Evolutionary conservation across 73 alveolate species (phyloP), one percentile per base, ranked within the genome.

Genomic region (Effrenium voratum): DNA sequence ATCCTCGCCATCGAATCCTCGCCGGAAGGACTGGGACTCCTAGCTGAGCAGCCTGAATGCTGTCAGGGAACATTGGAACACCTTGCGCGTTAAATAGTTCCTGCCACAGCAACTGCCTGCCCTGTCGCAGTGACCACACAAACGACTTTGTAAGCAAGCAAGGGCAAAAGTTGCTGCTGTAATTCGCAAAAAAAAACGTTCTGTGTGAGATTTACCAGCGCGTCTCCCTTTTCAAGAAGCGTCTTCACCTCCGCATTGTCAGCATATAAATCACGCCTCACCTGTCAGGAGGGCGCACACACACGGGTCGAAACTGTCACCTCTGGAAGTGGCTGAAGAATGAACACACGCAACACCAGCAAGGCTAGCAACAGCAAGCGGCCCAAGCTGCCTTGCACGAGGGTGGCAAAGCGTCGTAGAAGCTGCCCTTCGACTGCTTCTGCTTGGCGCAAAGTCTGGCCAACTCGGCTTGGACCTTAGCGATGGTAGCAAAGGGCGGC

Each of bases 61-160:
- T 3, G 5, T 2, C 40, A 43, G 13, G 80, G 59, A 84, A 84
- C 93, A 84, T 84, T 13, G 93, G 93, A n/a, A 84, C 44, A 10
- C 93, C 93, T 45, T 85, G 93, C 0, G 93, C 93, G 44, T 85
- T 85, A 40, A 59, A 57, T 2, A 57, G 81, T 32, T 85, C 93
- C 60, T 82, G 93, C 93, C 93, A 82, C 6, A 57, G 3, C 26
- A 82, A 5, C 2, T 57, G 93, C 5, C 93, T 32, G 44, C 57
- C n/a, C 26, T 3, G 50, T 8, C 76, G 73, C 28, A 57, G 36
- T 3, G 55, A 32, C 93, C 76, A 82, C 66, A 82, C 50, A 30
- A n/a, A 49, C 36, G 73, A 44, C 73, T 82, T 52, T 3, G 93
- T 82, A 38, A 82, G 52, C 38, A 82, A 36, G 93, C 93, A 82